Base-by-base conservation (phyloP, 2,329 filamentous ascomycete species). In the Colletotrichum lupini region DNA sequence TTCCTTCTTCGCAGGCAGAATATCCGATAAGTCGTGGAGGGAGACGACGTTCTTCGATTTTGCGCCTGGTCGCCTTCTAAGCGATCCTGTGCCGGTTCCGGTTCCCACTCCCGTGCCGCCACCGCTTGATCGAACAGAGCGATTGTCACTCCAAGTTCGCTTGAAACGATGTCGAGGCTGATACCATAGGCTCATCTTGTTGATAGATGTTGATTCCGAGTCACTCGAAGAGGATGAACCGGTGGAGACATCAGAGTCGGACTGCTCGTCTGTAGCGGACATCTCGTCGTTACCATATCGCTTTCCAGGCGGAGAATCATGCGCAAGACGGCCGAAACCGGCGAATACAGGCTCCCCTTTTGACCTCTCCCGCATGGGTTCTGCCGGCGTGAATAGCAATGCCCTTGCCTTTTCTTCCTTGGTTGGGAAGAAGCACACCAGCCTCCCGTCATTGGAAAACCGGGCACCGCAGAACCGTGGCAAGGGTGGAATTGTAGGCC, bases 1-100 rank as follows among this genome's bases (percentile, higher is more conserved):
- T 67, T 91, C 88, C 72, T 88, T 88, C 80, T 95, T 97, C 3
- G 94, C 93, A 0, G 95, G 95, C n/a, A 98, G 83, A 14, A 95
- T 81, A 60, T 89, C 85, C 11, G 90, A 89, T 30, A 97, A 81
- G 74, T 94, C 88, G 78, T 95, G 88, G 52, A 98, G 91, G 1
- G 91, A 91, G 24, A 98, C 84, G 26, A 93, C 86, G 74, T 95
- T 95, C 76, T 92, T 93, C 6, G 89, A 85, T 68, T 83, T 85
- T 32, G 82, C 82, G 19, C 82, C 77, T 32, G 87, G 84, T 42
- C 86, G 85, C 52, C 87, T 85, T 74, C 88, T 88, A 12, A 74
- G 57, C 2, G 78, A 75, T 3, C 72, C 89, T 0, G 83, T 85
- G 8, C 83, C 84, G 1, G 80, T 80, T 5, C 84, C 89, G 0